Percentiles rank a stretch among this genome's conserved stretches.
Evolutionary conservation across 352 stramenopile species (phyloP).

Genomic region (Phytophthora fragariae): DNA sequence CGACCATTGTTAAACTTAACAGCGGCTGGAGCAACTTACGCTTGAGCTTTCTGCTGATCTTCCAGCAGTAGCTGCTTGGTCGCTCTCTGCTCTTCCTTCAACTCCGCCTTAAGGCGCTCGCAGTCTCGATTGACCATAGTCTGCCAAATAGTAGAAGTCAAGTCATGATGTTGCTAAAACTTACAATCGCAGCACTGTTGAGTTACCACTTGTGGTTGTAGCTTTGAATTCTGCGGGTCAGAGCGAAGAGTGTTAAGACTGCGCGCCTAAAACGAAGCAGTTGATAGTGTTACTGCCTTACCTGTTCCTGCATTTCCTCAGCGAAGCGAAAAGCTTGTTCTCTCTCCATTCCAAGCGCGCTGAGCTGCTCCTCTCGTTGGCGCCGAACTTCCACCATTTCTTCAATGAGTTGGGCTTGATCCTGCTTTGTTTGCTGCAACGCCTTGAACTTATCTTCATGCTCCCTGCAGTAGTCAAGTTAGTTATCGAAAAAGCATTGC

Average conservation of each 20-base stretch:
- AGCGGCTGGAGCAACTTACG: conserved; percentile 31
- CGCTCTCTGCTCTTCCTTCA: conserved; percentile 38
- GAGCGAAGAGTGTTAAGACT: background rate
- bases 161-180: background rate
- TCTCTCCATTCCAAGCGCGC: conserved; percentile 24
- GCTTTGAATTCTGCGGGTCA: conserved; percentile 33
- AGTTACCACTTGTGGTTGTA: conserved; percentile 37
- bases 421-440: conserved; percentile 38
- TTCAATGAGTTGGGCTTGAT: conserved; percentile 54
- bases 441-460: conserved; percentile 50
- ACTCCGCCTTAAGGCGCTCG: conserved; percentile 43
- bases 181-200: background rate
- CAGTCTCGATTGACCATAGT: conserved; percentile 40
- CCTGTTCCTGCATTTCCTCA: conserved; percentile 39
- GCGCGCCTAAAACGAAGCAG: background rate
- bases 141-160: conserved; percentile 21
- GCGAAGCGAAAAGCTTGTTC: conserved; percentile 32
- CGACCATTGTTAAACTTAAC: background rate
- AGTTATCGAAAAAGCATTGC: background rate
- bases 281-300: background rate
- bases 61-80: conserved; percentile 47
- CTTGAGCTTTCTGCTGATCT: conserved; percentile 43
- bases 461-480: conserved; percentile 33
- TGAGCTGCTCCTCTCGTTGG: conserved; percentile 38
- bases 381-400: conserved; percentile 38